Conservation (phyloP, 495 filamentous ascomycete species). For the Hypoxylon fragiforme region DNA sequence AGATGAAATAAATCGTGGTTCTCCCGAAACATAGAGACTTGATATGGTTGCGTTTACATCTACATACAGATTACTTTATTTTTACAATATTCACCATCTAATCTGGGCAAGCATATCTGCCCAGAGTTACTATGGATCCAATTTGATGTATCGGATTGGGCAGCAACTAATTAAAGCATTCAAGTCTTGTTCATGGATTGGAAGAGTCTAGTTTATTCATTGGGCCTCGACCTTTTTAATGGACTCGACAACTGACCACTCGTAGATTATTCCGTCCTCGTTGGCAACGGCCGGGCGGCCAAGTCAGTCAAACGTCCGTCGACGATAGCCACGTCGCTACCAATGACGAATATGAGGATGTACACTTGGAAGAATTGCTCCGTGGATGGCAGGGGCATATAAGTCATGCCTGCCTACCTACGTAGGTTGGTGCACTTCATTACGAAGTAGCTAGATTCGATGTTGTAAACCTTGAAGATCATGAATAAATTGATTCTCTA, state of each 20-base stretch:
- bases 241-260: constrained; percentile 14
- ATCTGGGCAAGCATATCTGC: too few species aligned
- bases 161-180: not conserved
- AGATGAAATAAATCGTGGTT: too few species aligned
- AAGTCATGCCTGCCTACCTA: not conserved
- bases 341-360: not conserved
- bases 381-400: not conserved
- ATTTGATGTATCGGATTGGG: not conserved
- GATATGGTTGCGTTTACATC: too few species aligned
- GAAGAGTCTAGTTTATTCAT: not conserved
- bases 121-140: too few species aligned
- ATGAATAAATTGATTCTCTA: too few species aligned
- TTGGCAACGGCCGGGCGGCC: too few species aligned
- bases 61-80: too few species aligned
- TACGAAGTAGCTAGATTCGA: too few species aligned
- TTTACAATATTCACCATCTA: not conserved
- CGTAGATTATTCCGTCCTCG: constrained; percentile 6
- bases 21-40: too few species aligned
- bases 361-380: not conserved
- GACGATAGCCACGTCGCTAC: constrained; percentile 8
- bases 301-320: constrained; percentile 8
- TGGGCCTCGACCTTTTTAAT: not conserved
- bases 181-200: not conserved
- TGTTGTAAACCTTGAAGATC: too few species aligned
- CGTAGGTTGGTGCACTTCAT: too few species aligned